Evolutionary conservation across 2,329 filamentous ascomycete genomes (phyloP).

Genomic region (Parascedosporium putredinis): DNA sequence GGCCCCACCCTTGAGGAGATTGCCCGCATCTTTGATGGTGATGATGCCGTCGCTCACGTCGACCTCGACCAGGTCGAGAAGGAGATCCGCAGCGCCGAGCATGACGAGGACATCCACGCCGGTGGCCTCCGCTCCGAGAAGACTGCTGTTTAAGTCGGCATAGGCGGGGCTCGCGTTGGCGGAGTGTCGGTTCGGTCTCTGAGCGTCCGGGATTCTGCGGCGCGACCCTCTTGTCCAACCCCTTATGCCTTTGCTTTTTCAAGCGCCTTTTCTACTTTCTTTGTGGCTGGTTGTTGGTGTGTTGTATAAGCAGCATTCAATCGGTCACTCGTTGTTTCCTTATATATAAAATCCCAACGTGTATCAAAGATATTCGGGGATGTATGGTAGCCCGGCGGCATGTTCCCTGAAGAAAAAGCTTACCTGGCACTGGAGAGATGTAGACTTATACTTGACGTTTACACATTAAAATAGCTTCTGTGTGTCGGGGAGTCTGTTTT

Average conservation of each 20-base stretch:
- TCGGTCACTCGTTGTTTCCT: neutral
- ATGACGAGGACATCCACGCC: constrained; percentile 18
- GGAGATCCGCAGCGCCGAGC: constrained; percentile 29
- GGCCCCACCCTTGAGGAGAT: constrained; percentile 62
- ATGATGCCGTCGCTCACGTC: constrained; percentile 44
- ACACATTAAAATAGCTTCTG: no score
- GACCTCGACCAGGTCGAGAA: constrained; percentile 45
- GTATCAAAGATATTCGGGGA: neutral
- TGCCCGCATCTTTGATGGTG: constrained; percentile 60
- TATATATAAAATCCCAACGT: neutral
- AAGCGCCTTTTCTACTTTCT: neutral
- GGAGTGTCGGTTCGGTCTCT: neutral
- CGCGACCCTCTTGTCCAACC: neutral
- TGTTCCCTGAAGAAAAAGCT: no score
- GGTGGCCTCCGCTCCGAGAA: neutral
- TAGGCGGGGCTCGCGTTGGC: neutral
- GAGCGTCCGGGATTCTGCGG: neutral
- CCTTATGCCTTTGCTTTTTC: neutral
- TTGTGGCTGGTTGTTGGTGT: neutral
- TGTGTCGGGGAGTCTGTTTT: no score
- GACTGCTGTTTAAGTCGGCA: neutral
- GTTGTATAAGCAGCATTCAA: neutral
- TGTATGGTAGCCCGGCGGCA: no score
- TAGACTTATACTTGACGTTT: no score
- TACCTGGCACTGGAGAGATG: no score